These are phyloP conservation scores for Pseudogymnoascus sp. DNA, from an alignment of 2,329 filamentous ascomycete species.

Conservation along the genomic window DNA sequence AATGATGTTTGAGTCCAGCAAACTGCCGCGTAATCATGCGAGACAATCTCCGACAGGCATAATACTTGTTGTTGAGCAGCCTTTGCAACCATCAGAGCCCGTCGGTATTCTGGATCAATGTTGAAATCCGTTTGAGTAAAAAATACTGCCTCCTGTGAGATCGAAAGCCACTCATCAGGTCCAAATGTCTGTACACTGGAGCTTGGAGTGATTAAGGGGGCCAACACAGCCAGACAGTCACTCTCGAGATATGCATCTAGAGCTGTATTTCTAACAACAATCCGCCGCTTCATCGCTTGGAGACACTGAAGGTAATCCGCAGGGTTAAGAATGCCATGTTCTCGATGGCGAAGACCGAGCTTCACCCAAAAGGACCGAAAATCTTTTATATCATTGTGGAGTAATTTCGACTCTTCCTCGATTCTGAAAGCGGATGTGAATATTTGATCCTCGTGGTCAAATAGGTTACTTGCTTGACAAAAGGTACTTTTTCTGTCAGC, in stretches of 20 bases:
- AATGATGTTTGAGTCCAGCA: neutral
- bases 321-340: conserved; percentile 7
- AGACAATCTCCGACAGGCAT: neutral
- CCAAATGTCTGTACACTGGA: conserved; percentile 20
- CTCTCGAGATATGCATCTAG: conserved; percentile 10
- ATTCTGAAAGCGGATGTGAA: conserved; percentile 25
- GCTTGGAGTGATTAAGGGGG: conserved; percentile 11
- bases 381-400: conserved; percentile 17
- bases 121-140: neutral
- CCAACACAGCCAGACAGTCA: conserved; percentile 15
- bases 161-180: conserved; percentile 12
- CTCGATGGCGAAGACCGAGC: conserved; percentile 17
- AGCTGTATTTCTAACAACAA: neutral
- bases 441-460: conserved; percentile 21
- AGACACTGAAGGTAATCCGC: conserved; percentile 22
- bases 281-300: conserved; percentile 10
- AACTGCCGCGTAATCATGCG: neutral
- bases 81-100: neutral
- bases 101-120: neutral
- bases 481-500: conserved; percentile 19
- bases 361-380: conserved; percentile 18
- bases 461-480: conserved; percentile 17
- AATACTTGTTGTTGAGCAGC: neutral
- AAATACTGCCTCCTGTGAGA: neutral
- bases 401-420: conserved; percentile 16